Conservation (phyloP, 164 flowering plant genomes). For the Vitis riparia region DNA sequence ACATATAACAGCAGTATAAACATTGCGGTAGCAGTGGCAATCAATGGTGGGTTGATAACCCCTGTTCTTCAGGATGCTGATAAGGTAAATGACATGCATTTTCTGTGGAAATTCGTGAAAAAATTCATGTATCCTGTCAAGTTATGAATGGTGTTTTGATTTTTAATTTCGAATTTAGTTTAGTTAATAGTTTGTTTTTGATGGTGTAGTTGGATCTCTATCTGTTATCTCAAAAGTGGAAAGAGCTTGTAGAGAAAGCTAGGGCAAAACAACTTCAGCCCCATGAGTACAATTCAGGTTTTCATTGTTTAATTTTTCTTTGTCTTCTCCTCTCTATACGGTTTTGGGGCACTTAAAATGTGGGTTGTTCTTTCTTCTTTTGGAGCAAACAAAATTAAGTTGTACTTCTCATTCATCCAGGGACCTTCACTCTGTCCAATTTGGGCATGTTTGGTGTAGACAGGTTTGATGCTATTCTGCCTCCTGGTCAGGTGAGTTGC, state of each 20-base stretch:
- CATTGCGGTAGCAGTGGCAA: constrained; percentile 91
- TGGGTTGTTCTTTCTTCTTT: neutral
- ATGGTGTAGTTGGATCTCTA: constrained; percentile 75
- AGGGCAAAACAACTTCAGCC: constrained; percentile 89
- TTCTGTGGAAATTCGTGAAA: too few species aligned
- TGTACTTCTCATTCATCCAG: constrained; percentile 33
- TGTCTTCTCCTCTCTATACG: neutral
- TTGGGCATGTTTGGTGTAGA: constrained; percentile 99
- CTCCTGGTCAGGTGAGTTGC: constrained; percentile 88
- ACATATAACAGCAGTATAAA: constrained; percentile 72
- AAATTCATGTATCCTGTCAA: too few species aligned
- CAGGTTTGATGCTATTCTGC: constrained; percentile 96
- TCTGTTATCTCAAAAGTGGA: constrained; percentile 83
- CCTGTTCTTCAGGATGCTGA: constrained; percentile 97
- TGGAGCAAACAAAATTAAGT: constrained; percentile 7
- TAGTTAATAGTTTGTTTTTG: neutral
- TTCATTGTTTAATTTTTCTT: neutral
- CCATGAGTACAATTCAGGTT: constrained; percentile 88
- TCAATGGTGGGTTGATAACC: constrained; percentile 89
- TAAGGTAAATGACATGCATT: constrained; percentile 44
- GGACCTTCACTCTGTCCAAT: constrained; percentile 91
- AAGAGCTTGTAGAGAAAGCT: constrained; percentile 81
- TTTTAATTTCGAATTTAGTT: constrained; percentile 1
- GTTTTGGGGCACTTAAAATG: neutral
- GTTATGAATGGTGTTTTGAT: neutral